Percentiles rank a stretch among this genome's conserved stretches.
Conservation (phyloP, 495 filamentous ascomycete species). For the Staphylotrichum longicolle region DNA sequence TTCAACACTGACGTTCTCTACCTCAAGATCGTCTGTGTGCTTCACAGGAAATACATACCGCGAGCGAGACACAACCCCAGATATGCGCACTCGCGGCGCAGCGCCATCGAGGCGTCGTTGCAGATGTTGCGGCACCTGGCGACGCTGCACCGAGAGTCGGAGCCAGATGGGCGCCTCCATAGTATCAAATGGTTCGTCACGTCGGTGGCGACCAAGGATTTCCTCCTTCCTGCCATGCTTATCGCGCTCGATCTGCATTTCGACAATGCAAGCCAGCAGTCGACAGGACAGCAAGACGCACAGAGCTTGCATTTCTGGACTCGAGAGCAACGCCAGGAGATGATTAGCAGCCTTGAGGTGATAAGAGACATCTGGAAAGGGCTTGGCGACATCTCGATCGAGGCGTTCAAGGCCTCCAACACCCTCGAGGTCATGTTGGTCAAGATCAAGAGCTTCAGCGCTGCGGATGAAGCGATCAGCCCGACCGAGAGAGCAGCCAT, state of each 20-base stretch:
- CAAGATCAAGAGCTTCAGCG: conserved; percentile 57
- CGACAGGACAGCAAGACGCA: conserved; percentile 36
- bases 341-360: conserved; percentile 69
- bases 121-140: conserved; percentile 71
- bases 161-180: conserved; percentile 68
- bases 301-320: conserved; percentile 65
- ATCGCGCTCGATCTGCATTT: conserved; percentile 73
- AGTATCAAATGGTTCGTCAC: conserved; percentile 74
- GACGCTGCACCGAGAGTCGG: conserved; percentile 72
- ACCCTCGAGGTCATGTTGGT: conserved; percentile 75
- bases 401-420: conserved; percentile 80
- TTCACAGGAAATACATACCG: conserved; percentile 80
- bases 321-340: conserved; percentile 67
- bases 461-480: conserved; percentile 22
- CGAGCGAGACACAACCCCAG: conserved; percentile 67
- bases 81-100: conserved; percentile 75
- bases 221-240: conserved; percentile 85
- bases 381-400: conserved; percentile 71
- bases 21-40: conserved; percentile 75
- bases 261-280: conserved; percentile 41
- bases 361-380: conserved; percentile 76
- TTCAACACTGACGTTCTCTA: conserved; percentile 78
- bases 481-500: conserved; percentile 28
- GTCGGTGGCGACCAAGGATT: conserved; percentile 75
- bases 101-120: conserved; percentile 77